phyloP scores from a whole-genome alignment of 805 yeast genomes.

The Torulaspora microellipsoides region DNA sequence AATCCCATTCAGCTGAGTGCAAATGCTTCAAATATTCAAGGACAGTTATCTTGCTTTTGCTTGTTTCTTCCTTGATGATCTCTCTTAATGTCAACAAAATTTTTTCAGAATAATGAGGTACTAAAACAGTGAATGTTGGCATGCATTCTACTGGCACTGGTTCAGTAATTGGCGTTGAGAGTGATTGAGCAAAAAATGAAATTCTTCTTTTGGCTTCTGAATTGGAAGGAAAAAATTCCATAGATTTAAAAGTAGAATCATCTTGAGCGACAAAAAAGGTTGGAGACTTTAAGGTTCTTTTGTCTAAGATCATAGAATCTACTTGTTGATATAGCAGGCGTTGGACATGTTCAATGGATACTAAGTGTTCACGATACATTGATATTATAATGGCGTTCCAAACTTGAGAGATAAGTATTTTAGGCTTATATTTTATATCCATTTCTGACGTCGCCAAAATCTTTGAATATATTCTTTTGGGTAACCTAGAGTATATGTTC shows the following conservation, averaged over 20 bases:
- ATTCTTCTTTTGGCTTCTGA: conserved; percentile 81
- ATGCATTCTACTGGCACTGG: conserved; percentile 59
- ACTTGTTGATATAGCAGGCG: conserved; percentile 56
- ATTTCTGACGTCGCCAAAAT: conserved; percentile 49
- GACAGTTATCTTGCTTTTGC: conserved; percentile 58
- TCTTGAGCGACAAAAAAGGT: conserved; percentile 77
- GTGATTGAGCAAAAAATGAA: conserved; percentile 84
- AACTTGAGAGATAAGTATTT: conserved; percentile 57
- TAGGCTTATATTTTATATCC: conserved; percentile 46
- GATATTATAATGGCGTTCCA: conserved; percentile 85
- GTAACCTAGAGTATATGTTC: conserved; percentile 69
- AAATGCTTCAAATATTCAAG: conserved; percentile 73
- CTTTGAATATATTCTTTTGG: conserved; percentile 70
- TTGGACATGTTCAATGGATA: conserved; percentile 69
- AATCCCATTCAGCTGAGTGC: conserved; percentile 73
- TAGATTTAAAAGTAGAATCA: conserved; percentile 58
- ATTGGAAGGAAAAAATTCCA: conserved; percentile 50
- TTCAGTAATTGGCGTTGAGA: conserved; percentile 80
- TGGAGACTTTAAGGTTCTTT: conserved; percentile 58
- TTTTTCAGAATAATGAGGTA: conserved; percentile 86
- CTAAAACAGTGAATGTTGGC: conserved; percentile 79
- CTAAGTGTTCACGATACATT: conserved; percentile 74
- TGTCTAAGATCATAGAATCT: conserved; percentile 34
- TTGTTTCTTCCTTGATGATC: conserved; percentile 64
- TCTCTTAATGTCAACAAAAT: conserved; percentile 72